These are phyloP conservation scores for Luffa acutangula DNA, from an alignment of 306 rosid species.

Conservation along the genomic window DNA sequence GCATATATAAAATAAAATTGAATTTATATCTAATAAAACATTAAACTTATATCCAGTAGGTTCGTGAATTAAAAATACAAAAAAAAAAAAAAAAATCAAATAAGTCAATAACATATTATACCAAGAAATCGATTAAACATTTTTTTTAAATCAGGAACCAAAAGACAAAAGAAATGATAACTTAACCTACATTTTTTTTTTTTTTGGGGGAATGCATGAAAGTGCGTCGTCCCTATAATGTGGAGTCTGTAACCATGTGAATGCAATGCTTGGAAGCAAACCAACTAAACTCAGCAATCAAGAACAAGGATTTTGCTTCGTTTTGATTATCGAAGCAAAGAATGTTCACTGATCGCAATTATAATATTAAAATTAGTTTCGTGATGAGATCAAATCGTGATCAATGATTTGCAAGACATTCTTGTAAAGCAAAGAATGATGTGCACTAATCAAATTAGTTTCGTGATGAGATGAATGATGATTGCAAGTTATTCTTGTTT, in stretches of 20 bases:
- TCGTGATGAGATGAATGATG: neutral
- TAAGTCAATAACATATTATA: no score
- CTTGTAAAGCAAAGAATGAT: neutral
- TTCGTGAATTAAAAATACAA: no score
- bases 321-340: neutral
- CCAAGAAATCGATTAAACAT: no score
- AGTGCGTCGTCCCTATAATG: neutral
- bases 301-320: neutral
- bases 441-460: neutral
- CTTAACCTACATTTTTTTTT: no score
- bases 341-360: neutral
- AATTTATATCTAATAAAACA: no score
- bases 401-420: neutral
- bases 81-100: no score
- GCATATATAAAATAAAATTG: no score
- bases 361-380: neutral
- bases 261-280: neutral
- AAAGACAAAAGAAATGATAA: no score
- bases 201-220: neutral
- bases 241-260: neutral
- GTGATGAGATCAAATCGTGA: neutral
- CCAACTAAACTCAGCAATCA: neutral
- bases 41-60: no score
- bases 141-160: no score
- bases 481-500: conserved; percentile 4